Base-by-base conservation (phyloP, 345 rosid genomes). In the Melaleuca alternifolia region DNA sequence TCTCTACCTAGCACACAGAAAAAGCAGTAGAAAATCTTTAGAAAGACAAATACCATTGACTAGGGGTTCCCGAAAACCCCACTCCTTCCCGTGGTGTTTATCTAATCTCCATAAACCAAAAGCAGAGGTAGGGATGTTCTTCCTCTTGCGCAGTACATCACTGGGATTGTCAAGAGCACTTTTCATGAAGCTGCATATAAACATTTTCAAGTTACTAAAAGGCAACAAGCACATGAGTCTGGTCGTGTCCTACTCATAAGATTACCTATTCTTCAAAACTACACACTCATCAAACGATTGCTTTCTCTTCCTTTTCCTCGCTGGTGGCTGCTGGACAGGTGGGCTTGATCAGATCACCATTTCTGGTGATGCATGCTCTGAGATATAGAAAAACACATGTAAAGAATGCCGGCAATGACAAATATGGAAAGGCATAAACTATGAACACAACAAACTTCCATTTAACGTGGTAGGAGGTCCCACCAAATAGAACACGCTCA, bases 281-380 rank as follows among this genome's bases (percentile, higher is more conserved):
- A 93, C 87, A 83, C 86, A 62, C 84, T 88, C 89, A 89, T 97
- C 98, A 89, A 93, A 93, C 65, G 85, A 86, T 54, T 83, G 84
- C 30, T 50, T 54, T 84, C 26, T 90, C 88, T 93, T 92, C 90
- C 92, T 94, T 89, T 89, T 89, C 56, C 48, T 83, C 89, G 87
- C 88, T 85, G 51, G 87, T 30, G 77, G 88, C 28, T 90, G 92
- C 85, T 88, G 90, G 87, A 85, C 52, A 13, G 41, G 96, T 86
- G 99, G 97, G 87, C 92, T 86, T 26, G 97, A 89, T 87, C 90
- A 89, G 48, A 96, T 85, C 65, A 59, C 92, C 82, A 96, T 86
- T 37, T 90, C 92, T 86, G 96, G 95, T 87, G 96, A 90, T 61
- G 84, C 65, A 87, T 88, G 89, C 81, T 86, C 99, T 96, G 88